A percentile compares a stretch with the other conserved stretches of the same genome.
Evolutionary conservation across 345 rosid species (phyloP).

Genomic region (Eucalyptus cloeziana): DNA sequence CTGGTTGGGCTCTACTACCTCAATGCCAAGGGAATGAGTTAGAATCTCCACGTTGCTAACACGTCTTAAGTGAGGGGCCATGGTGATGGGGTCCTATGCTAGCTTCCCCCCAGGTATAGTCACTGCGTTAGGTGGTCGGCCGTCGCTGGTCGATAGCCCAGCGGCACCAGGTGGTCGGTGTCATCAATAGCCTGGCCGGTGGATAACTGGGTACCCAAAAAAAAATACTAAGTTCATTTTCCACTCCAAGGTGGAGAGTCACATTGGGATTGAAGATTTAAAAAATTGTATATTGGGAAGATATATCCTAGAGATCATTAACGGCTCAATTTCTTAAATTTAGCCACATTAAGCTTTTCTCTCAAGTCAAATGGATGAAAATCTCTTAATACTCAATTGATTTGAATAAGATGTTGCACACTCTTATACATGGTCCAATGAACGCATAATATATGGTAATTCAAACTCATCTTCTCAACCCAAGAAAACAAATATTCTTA

Average conservation of each 20-base stretch:
- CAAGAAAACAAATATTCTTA: background rate
- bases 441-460: background rate
- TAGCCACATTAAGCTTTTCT: background rate
- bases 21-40: no score
- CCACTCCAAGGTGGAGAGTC: background rate
- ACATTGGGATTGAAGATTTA: no score
- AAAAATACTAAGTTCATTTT: background rate
- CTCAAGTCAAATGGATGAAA: background rate
- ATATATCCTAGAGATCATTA: background rate
- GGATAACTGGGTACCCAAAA: no score
- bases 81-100: no score
- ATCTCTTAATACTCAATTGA: background rate
- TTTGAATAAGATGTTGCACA: background rate
- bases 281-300: background rate
- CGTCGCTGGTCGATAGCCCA: no score
- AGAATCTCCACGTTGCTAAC: no score
- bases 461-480: background rate
- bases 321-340: background rate
- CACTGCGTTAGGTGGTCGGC: no score
- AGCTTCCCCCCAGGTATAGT: no score
- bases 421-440: background rate
- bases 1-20: no score
- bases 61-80: no score
- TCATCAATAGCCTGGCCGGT: no score
- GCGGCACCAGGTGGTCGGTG: no score